These are phyloP conservation scores for Prunus davidiana DNA, from an alignment of 306 rosid species.

Conservation along the genomic window DNA sequence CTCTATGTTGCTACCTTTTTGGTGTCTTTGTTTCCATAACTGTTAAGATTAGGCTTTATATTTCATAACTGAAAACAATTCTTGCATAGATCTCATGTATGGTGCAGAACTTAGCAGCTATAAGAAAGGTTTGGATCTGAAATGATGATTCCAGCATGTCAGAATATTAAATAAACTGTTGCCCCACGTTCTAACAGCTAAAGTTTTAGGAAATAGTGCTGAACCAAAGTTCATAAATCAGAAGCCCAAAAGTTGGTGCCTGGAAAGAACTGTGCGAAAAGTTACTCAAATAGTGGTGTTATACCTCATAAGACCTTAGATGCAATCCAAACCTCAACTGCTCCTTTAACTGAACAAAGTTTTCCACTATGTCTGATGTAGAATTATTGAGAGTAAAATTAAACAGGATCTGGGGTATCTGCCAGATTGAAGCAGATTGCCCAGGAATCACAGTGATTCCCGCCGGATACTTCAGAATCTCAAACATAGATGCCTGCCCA, in stretches of 20 bases:
- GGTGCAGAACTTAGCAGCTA: neutral
- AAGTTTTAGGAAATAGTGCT: neutral
- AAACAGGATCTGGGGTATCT: slow-evolving; percentile 65
- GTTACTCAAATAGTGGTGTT: slow-evolving; percentile 5
- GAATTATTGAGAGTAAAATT: slow-evolving; percentile 81
- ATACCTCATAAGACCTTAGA: slow-evolving; percentile 72
- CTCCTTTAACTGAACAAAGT: slow-evolving; percentile 52
- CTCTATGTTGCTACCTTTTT: neutral
- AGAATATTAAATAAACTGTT: neutral
- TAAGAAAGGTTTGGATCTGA: neutral
- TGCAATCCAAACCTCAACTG: slow-evolving; percentile 65
- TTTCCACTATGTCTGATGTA: slow-evolving; percentile 53
- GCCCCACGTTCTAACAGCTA: neutral
- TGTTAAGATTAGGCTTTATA: neutral
- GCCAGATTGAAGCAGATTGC: slow-evolving; percentile 63
- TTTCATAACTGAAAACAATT: neutral
- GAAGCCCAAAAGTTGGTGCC: slow-evolving; percentile 1
- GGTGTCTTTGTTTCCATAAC: neutral
- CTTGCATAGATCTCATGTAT: neutral
- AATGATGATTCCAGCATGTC: neutral
- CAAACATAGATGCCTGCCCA: slow-evolving; percentile 66
- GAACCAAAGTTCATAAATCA: slow-evolving; percentile 5
- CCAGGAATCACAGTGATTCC: slow-evolving; percentile 74
- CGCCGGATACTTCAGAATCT: slow-evolving; percentile 71
- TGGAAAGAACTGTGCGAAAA: slow-evolving; percentile 17